Evolutionary conservation across 495 filamentous ascomycete species (phyloP), one percentile per base, ranked within the genome.

Genomic region (Penicillium fimorum): DNA sequence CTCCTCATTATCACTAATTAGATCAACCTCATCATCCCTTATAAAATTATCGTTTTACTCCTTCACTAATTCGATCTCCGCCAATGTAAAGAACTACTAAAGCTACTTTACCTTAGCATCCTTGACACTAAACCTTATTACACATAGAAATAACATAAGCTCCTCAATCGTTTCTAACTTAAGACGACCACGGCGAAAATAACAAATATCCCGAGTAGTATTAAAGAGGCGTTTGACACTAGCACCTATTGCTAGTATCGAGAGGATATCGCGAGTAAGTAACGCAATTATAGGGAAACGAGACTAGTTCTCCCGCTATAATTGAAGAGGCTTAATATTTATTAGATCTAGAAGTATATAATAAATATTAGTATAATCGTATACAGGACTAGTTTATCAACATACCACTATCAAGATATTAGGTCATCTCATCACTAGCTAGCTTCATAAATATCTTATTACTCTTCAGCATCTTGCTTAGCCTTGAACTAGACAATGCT

Each of bases 1-100:
- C 15, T 44, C n/a, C 7, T 53, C 32, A 13, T 24, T 53, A 30
- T 53, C 7, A 53, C 27, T 53, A 22, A 53, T 53, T 44, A 42
- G 17, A 9, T 53, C 9, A 29, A 44, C 0, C 4, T 53, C 30
- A 53, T 17, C 10, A 17, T 47, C 9, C 7, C 30, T 2, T 47
- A 43, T 43, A 43, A 24, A 43, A 24, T 43, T 32, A 30, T 53
- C 13, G 3, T 32, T 44, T 5, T 43, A 15, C 17, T 44, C 5
- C 8, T 43, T 44, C 11, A 13, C 15, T 53, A 30, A 5, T 10
- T 53, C 7, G 4, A 44, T 44, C 17, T 53, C 18, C 30, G 25
- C 12, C 25, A 27, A 22, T 25, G 20, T 18, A 12, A 43, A 53
- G 37, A 53, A 44, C 25, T 43, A 10, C 12, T 53, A 10, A 12